Evolutionary conservation across 768 basidiomycete species (phyloP).

Genomic region (Plicaturopsis crispa): DNA sequence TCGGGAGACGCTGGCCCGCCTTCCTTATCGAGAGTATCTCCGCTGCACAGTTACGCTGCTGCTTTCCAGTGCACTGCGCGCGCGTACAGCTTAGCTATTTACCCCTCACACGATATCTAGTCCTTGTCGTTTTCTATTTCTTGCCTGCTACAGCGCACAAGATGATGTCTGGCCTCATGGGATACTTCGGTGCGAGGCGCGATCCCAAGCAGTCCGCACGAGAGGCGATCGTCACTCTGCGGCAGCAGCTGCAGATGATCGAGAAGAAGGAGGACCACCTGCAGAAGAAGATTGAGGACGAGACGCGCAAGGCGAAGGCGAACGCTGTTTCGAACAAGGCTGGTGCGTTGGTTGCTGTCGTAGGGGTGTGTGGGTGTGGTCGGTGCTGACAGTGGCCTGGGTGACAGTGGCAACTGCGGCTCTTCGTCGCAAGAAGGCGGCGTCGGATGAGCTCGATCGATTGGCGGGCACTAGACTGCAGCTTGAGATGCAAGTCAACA

Average conservation of each 20-base stretch:
- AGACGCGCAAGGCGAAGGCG: conserved; percentile 81
- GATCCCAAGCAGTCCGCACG: conserved; percentile 81
- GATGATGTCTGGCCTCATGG: conserved; percentile 78
- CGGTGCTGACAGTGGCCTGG: background rate
- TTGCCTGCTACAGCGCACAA: background rate
- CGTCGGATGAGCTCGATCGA: conserved; percentile 80
- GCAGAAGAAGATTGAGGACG: conserved; percentile 95
- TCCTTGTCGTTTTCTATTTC: background rate
- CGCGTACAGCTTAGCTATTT: too few relatives aligned
- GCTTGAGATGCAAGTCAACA: conserved; percentile 94
- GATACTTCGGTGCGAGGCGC: conserved; percentile 79
- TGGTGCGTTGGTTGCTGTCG: conserved; percentile 46
- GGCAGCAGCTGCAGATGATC: conserved; percentile 92
- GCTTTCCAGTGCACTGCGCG: too few relatives aligned
- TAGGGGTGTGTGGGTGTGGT: background rate
- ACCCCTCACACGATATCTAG: conserved; percentile 4
- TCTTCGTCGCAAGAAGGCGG: conserved; percentile 87
- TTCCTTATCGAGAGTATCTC: too few relatives aligned
- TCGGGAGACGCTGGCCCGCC: too few relatives aligned
- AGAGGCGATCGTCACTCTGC: conserved; percentile 87
- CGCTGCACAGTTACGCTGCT: too few relatives aligned
- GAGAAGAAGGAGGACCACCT: conserved; percentile 99
- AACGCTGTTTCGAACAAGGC: conserved; percentile 93
- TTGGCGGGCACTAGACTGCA: conserved; percentile 82
- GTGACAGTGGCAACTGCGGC: conserved; percentile 77